phyloP scores from a whole-genome alignment of 306 rosid species.

The Vigna trinervia region DNA sequence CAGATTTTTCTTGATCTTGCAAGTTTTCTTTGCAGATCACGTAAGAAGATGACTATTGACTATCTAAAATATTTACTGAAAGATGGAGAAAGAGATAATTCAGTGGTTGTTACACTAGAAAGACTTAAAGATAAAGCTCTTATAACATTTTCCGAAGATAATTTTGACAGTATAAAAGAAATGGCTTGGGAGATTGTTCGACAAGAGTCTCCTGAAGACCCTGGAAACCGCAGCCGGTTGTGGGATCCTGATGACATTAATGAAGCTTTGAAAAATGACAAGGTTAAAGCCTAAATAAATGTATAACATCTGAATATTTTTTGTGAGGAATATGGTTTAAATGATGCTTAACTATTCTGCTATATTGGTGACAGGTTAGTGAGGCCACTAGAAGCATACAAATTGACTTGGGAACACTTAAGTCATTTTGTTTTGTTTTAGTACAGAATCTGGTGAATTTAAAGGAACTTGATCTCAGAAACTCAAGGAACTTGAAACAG shows the following conservation, averaged over 20 bases:
- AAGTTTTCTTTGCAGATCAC: no score
- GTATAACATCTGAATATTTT: no score
- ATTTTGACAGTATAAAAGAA: background rate
- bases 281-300: no score
- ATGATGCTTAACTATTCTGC: no score
- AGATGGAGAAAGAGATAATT: no score
- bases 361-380: no score
- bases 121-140: no score
- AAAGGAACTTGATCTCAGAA: background rate
- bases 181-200: background rate
- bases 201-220: background rate
- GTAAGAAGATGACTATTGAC: accelerated
- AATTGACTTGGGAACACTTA: background rate
- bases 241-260: background rate
- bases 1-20: background rate
- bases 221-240: background rate
- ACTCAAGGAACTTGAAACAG: background rate
- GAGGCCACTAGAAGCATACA: no score
- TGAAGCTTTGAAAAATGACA: background rate
- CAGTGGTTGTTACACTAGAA: no score
- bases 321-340: no score
- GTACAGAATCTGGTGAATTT: background rate
- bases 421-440: no score
- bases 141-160: background rate
- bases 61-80: background rate